Conservation (phyloP, 371 early-diverging fungal genomes). For the Blastocladiella emersonii region DNA sequence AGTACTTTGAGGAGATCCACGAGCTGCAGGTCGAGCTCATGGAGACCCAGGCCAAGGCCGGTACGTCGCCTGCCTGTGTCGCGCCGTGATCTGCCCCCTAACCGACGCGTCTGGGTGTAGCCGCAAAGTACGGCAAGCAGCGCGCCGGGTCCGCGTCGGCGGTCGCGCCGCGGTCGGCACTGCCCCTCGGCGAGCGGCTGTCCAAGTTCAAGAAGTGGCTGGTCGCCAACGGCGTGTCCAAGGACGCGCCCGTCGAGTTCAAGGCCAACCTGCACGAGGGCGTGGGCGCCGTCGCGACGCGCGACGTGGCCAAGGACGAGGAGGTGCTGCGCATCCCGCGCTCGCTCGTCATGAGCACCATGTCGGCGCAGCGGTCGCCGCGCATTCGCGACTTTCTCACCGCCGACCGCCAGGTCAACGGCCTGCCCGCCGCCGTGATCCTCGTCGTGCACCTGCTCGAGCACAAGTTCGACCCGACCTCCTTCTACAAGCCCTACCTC, state of each 20-base stretch:
- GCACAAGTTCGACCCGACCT: not conserved
- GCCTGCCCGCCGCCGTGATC: not conserved
- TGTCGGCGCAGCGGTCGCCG: not conserved
- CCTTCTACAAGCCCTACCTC: not conserved
- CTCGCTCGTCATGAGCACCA: not conserved
- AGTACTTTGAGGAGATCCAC: slow-evolving; percentile 3
- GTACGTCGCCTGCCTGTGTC: too few species aligned
- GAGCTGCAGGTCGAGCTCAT: not conserved
- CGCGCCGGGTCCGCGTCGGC: too few species aligned
- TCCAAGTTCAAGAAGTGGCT: not conserved
- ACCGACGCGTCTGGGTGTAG: too few species aligned
- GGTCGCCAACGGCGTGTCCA: not conserved
- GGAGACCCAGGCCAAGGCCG: not conserved
- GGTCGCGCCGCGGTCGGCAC: too few species aligned
- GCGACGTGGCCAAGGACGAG: not conserved
- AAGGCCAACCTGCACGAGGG: not conserved
- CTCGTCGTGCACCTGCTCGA: not conserved
- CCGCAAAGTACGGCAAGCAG: too few species aligned
- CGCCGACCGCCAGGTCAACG: not conserved
- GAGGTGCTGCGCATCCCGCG: not conserved
- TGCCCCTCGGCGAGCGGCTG: not conserved
- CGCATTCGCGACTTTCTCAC: not conserved
- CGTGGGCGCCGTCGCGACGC: not conserved
- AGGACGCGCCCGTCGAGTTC: not conserved
- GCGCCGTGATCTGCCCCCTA: too few species aligned